A percentile compares a stretch with the other conserved stretches of the same genome.
Conservation (phyloP, 306 rosid genomes). For the Trifolium subterraneum region DNA sequence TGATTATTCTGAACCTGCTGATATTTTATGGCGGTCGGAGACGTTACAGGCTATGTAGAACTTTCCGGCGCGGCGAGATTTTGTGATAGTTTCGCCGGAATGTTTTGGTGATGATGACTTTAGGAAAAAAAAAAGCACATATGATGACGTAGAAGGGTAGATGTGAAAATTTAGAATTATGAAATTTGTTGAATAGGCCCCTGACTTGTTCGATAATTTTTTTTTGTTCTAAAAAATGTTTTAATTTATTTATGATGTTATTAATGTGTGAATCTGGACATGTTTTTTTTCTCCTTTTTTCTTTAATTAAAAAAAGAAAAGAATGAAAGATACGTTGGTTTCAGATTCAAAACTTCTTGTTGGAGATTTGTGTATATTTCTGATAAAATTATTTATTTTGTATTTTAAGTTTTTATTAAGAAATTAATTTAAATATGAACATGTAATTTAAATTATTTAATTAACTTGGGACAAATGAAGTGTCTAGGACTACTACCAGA, state of each 20-base stretch:
- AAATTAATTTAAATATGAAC: too few species aligned
- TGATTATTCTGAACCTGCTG: conserved; percentile 52
- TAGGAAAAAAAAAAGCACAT: conserved; percentile 14
- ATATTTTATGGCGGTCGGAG: conserved; percentile 60
- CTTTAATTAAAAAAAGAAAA: neutral
- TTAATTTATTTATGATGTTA: neutral
- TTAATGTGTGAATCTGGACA: neutral
- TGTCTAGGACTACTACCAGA: too few species aligned
- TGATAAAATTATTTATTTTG: neutral
- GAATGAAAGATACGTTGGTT: neutral
- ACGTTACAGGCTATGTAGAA: conserved; percentile 64
- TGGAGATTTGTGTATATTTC: neutral
- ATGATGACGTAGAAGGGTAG: conserved; percentile 41
- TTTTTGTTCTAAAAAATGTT: conserved; percentile 12
- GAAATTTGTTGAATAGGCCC: conserved; percentile 28
- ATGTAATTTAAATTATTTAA: too few species aligned
- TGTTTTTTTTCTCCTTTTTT: neutral
- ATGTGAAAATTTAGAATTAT: conserved; percentile 37
- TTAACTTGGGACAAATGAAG: too few species aligned
- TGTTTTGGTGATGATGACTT: neutral
- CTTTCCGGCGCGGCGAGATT: conserved; percentile 6
- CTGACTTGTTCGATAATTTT: conserved; percentile 19
- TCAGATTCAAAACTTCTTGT: neutral
- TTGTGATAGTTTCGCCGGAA: conserved; percentile 22
- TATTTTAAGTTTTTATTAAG: neutral